phyloP scores from a whole-genome alignment of 2,329 filamentous ascomycete species.

The Paraphaeosphaeria minitans region DNA sequence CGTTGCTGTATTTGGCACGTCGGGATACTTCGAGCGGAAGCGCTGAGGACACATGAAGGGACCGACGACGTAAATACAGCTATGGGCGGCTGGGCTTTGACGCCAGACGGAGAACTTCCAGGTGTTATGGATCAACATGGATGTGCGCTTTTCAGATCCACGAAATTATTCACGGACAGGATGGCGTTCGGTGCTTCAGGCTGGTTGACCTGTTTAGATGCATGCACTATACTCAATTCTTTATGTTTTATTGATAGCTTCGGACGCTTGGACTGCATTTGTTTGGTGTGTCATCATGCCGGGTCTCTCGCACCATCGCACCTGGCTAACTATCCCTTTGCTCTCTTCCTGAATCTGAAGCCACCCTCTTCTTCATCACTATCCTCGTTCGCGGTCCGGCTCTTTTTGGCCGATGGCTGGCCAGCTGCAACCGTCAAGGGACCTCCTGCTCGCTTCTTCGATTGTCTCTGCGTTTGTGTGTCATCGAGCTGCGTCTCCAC shows the following conservation, averaged over 20 bases:
- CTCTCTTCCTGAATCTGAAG: conserved; percentile 57
- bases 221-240: conserved; percentile 7
- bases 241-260: neutral
- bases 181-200: conserved; percentile 4
- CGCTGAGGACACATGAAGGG: conserved; percentile 49
- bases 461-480: conserved; percentile 26
- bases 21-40: conserved; percentile 88
- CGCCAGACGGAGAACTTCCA: neutral
- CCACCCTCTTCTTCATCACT: conserved; percentile 64
- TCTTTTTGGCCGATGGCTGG: conserved; percentile 37
- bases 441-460: conserved; percentile 33
- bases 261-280: neutral
- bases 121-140: conserved; percentile 1
- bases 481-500: conserved; percentile 41
- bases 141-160: neutral
- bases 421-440: conserved; percentile 26
- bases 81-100: neutral
- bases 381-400: conserved; percentile 47
- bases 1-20: conserved; percentile 86
- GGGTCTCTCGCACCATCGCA: neutral
- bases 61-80: neutral
- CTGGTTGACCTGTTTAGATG: neutral
- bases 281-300: neutral
- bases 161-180: neutral
- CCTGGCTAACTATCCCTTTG: neutral